phyloP scores from a whole-genome alignment of 345 rosid species.

The Arabidopsis suecica region DNA sequence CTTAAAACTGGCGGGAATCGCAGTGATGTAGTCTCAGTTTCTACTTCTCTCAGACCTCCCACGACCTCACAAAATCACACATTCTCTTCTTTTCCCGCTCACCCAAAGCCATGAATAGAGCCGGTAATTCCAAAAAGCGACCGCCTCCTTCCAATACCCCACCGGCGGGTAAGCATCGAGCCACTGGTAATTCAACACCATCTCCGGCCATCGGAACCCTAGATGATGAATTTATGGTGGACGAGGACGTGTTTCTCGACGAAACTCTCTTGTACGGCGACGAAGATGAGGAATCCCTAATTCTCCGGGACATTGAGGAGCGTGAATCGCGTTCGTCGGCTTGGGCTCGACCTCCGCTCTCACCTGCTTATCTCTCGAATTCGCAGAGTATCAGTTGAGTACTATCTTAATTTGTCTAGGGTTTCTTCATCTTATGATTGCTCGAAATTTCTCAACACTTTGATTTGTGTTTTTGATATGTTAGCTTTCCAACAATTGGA shows the following conservation, averaged over 20 bases:
- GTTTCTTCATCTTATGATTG: slow-evolving; percentile 26
- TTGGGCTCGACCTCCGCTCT: slow-evolving; percentile 84
- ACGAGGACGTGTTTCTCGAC: slow-evolving; percentile 83
- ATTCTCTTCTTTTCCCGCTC: slow-evolving; percentile 15
- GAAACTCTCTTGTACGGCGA: slow-evolving; percentile 64
- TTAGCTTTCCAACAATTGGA: slow-evolving; percentile 92
- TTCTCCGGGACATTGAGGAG: slow-evolving; percentile 74
- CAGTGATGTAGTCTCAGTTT: slow-evolving; percentile 4
- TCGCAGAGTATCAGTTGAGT: slow-evolving; percentile 63
- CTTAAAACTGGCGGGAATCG: slow-evolving; percentile 44
- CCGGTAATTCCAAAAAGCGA: slow-evolving; percentile 64
- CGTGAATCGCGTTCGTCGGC: slow-evolving; percentile 69
- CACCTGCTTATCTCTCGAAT: slow-evolving; percentile 57
- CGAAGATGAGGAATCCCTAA: slow-evolving; percentile 73
- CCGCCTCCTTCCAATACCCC: slow-evolving; percentile 56
- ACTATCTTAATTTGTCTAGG: neutral
- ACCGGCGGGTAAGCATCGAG: slow-evolving; percentile 61
- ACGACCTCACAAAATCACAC: neutral
- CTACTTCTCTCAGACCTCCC: neutral
- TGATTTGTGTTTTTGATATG: neutral
- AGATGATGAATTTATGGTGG: slow-evolving; percentile 81
- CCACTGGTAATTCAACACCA: slow-evolving; percentile 46
- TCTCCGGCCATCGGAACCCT: slow-evolving; percentile 37
- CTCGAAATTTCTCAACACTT: slow-evolving; percentile 1
- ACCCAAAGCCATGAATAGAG: slow-evolving; percentile 50